Base-by-base conservation (phyloP, 768 basidiomycete species). In the Trametes cubensis region DNA sequence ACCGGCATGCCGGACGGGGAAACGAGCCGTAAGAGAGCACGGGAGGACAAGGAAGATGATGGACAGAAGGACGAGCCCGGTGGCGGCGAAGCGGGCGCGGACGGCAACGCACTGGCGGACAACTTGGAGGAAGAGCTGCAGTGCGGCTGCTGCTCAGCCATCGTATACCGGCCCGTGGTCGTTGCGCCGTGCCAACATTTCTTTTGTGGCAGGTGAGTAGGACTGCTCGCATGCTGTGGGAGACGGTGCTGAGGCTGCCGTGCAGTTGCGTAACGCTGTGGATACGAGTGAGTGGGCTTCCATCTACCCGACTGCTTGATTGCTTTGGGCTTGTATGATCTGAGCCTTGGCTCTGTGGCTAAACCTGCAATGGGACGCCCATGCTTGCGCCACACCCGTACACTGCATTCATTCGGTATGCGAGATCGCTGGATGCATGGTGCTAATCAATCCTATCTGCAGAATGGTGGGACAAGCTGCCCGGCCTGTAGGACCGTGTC, bases 141-240 rank as follows among this genome's bases (percentile, higher is more conserved):
- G 66, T 94, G 92, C 67, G 92, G 90, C 21, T 94, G 92, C 71
- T 94, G 92, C 74, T 83, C 90, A 18, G 92, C 85, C 60, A 79
- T 94, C 45, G 86, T 90, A 61, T 92, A 94, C 74, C 80, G 84
- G 62, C 92, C 92, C 3, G 92, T 94, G 17, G 77, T 92, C 28
- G 89, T 94, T 54, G 80, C 83, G 39, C 92, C 92, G 30, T 94
- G 92, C 72, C 90, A 93, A 67, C 92, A 94, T 79, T 92, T 90
- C 80, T 94, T 93, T 71, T 94, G 92, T 69, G 92, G 92, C 74
- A 92, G 92, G 90, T 92, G 74, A 61, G 76, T 67, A 51, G 51
- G 13, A 6, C 17, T 11, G 21, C 14, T 23, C 4, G 14, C 14
- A 7, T 42, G 28, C 10, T 30, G 18, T 44, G 53, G 54, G 3